Evolutionary conservation across 495 filamentous ascomycete genomes (phyloP), one percentile per base, ranked within the genome.

Genomic region (Lasiosphaeris hirsuta): DNA sequence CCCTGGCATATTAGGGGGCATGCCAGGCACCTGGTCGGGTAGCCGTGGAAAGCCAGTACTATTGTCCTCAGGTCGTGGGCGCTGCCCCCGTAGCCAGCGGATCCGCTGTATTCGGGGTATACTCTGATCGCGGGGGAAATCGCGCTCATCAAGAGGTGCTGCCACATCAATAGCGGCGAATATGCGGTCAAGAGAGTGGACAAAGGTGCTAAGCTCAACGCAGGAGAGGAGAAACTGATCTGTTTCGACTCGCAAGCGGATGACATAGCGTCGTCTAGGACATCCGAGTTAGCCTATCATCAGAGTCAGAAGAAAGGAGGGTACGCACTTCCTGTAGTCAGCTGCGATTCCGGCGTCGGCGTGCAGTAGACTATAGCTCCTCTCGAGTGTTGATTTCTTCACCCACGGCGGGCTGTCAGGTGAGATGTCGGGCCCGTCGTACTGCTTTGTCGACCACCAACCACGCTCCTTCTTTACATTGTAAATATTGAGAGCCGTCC

Each of bases 301-400:
- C 18, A 15, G 34, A 7, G 4, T 19, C 30, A 17, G 13, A 37
- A 17, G 14, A 15, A 2, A 40, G 41, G 48, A 34, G 9, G 13
- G 17, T 56, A 71, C 70, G 48, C 67, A 83, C 76, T 86, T 86
- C 56, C 74, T 66, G 63, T 85, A 84, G 69, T 88, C 85, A 11
- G 78, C 72, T 10, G 85, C 85, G 30, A 86, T 75, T 11, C 85
- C 85, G 38, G 84, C 79, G 65, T 88, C 85, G 34, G 84, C 86
- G 60, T 87, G 77, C 47, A 86, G 80, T 19, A 88, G 72, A 34
- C 80, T 81, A 64, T 85, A 88, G 46, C 72, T 78, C 63, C 69
- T 76, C 39, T 86, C 65, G 35, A 86, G 60, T 36, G 64, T 61
- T 10, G 79, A 77, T 55, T 62, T 68, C 57, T 69, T 72, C 13